Conservation (phyloP, 768 basidiomycete species). For the Auriscalpium vulgare region DNA sequence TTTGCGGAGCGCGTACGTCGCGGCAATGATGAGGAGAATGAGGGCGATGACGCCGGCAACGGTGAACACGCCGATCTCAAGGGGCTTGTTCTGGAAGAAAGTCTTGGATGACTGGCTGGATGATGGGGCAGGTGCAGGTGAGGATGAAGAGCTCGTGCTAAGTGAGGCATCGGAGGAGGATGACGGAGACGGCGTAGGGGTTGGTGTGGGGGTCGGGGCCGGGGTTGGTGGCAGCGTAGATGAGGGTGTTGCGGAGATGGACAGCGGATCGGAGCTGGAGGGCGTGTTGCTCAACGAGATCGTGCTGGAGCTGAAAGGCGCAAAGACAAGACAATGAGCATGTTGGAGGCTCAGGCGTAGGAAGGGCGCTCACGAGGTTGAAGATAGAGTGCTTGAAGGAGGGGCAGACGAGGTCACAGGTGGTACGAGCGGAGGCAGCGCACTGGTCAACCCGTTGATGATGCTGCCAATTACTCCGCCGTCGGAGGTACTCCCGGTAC, state of each 20-base stretch:
- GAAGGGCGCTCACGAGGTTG: slow-evolving; percentile 17
- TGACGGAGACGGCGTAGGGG: background rate
- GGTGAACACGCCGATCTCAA: slow-evolving; percentile 52
- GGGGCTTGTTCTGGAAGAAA: slow-evolving; percentile 60
- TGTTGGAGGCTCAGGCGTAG: background rate
- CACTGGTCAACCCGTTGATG: slow-evolving; percentile 8
- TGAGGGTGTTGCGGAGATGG: background rate
- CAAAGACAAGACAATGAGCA: background rate
- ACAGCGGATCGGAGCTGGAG: background rate
- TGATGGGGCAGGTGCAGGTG: slow-evolving; percentile 21
- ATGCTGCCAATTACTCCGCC: slow-evolving; percentile 7
- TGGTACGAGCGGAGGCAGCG: background rate
- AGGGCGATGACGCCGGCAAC: slow-evolving; percentile 42
- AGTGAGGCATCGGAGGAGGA: slow-evolving; percentile 9
- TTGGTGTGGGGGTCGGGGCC: background rate
- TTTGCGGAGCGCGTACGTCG: slow-evolving; percentile 43
- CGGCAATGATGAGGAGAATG: slow-evolving; percentile 33
- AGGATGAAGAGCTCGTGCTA: slow-evolving; percentile 18
- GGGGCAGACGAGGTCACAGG: slow-evolving; percentile 13
- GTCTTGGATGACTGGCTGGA: slow-evolving; percentile 22
- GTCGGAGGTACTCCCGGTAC: background rate
- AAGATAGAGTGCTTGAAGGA: slow-evolving; percentile 10
- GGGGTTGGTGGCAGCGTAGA: background rate
- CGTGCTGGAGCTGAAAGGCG: background rate
- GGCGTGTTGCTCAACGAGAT: background rate